Conservation (phyloP, 1,284 basidiomycete species). For the Trichosporon faecale region DNA sequence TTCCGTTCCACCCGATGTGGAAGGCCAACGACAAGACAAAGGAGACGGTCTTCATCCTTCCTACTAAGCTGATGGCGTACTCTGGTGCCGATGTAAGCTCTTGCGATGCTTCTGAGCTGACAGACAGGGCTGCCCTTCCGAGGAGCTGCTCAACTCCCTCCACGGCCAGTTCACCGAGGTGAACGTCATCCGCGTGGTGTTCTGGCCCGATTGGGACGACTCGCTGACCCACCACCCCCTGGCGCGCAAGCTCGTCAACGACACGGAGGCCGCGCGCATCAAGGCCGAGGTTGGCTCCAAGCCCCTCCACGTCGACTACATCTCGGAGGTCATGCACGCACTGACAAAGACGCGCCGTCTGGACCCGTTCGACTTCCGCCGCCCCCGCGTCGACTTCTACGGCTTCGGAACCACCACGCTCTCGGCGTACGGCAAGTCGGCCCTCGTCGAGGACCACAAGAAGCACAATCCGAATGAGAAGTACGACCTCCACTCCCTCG, state of each 20-base stretch:
- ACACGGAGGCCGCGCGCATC: neutral
- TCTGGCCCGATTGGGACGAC: constrained; percentile 13
- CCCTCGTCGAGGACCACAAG: neutral
- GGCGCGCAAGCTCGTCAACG: neutral
- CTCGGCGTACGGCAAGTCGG: neutral
- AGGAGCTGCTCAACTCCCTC: neutral
- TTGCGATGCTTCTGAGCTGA: neutral
- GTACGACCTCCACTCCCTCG: neutral
- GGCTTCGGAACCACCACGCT: neutral
- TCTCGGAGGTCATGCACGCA: neutral
- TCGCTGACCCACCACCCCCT: neutral
- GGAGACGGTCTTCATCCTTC: constrained; percentile 1
- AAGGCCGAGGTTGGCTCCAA: neutral
- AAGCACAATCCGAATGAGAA: neutral
- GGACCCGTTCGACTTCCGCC: neutral
- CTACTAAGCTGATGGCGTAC: neutral
- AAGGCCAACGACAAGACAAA: neutral
- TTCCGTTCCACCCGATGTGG: neutral
- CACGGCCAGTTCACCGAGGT: neutral
- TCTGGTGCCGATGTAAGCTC: neutral
- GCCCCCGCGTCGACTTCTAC: neutral
- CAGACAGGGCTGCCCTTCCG: neutral
- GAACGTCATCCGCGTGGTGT: neutral
- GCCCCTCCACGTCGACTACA: neutral
- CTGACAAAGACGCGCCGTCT: neutral